phyloP scores from a whole-genome alignment of 139 green algal species.

The Monoraphidium neglectum region DNA sequence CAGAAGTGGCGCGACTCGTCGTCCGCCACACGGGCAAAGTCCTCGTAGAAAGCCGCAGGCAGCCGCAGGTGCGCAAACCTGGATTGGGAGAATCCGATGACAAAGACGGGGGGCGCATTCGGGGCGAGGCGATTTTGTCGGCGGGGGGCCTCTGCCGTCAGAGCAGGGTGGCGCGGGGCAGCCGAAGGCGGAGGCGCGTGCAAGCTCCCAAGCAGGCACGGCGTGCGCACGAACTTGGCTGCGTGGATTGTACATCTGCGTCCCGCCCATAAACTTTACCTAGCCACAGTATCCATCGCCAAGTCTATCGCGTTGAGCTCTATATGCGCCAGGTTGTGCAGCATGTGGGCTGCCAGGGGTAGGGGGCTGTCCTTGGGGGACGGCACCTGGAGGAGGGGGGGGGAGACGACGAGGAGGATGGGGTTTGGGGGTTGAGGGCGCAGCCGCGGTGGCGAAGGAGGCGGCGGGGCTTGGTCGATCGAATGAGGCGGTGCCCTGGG shows the following conservation, averaged over 20 bases:
- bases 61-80: conserved; percentile 16
- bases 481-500: too few species aligned
- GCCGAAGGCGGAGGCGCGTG: not conserved
- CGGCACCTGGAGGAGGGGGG: too few species aligned
- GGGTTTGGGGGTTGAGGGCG: too few species aligned
- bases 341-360: conserved; percentile 59
- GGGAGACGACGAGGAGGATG: too few species aligned
- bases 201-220: not conserved
- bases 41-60: conserved; percentile 66
- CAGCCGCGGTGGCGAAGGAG: too few species aligned
- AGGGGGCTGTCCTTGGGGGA: conserved; percentile 26
- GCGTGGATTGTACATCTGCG: not conserved
- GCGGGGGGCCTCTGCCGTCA: too few species aligned
- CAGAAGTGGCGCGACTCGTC: conserved; percentile 80
- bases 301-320: conserved; percentile 85
- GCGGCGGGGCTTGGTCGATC: too few species aligned
- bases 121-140: too few species aligned
- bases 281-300: conserved; percentile 82
- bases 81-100: too few species aligned
- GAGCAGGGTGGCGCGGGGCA: too few species aligned
- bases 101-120: too few species aligned
- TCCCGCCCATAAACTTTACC: conserved; percentile 53
- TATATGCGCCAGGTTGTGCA: conserved; percentile 82
- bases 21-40: conserved; percentile 86
- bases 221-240: not conserved